Evolutionary conservation across 164 flowering plant genomes (phyloP).

Genomic region (Paratinospora sagittata): DNA sequence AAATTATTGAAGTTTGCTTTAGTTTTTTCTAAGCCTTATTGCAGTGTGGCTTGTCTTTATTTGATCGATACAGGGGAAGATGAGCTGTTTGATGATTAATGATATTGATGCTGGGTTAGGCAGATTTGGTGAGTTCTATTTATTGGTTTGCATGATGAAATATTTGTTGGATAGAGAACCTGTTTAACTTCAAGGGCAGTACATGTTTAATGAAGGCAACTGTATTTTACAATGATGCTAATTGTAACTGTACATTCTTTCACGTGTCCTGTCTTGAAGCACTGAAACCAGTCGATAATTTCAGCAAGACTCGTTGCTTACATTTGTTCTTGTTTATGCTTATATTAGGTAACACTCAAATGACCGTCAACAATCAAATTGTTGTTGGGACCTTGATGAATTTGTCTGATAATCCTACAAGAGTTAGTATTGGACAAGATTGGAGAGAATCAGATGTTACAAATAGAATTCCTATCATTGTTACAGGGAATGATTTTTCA

Average conservation of each 20-base stretch:
- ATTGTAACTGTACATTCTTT: neutral
- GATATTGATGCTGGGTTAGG: slow-evolving; percentile 97
- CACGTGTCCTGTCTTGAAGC: neutral
- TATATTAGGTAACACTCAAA: slow-evolving; percentile 74
- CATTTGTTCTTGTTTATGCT: slow-evolving; percentile 7
- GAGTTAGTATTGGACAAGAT: slow-evolving; percentile 89
- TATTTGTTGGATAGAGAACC: neutral
- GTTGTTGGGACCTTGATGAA: slow-evolving; percentile 95
- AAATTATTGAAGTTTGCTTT: neutral
- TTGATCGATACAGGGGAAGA: slow-evolving; percentile 60
- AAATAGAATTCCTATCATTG: slow-evolving; percentile 74
- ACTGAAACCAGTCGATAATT: neutral
- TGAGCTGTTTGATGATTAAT: slow-evolving; percentile 94
- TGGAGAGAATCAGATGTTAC: slow-evolving; percentile 83
- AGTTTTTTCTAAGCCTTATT: slow-evolving; percentile 3
- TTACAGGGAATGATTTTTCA: slow-evolving; percentile 91
- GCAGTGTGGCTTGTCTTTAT: slow-evolving; percentile 7
- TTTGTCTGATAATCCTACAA: slow-evolving; percentile 85
- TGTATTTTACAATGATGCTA: too few species aligned
- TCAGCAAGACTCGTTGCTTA: neutral
- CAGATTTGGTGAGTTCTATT: slow-evolving; percentile 67
- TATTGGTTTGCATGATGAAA: neutral
- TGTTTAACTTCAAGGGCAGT: neutral
- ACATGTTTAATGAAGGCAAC: neutral
- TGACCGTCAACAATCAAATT: slow-evolving; percentile 97